Evolutionary conservation across 257 asterid species (phyloP).

Genomic region (Scutellaria minor): DNA sequence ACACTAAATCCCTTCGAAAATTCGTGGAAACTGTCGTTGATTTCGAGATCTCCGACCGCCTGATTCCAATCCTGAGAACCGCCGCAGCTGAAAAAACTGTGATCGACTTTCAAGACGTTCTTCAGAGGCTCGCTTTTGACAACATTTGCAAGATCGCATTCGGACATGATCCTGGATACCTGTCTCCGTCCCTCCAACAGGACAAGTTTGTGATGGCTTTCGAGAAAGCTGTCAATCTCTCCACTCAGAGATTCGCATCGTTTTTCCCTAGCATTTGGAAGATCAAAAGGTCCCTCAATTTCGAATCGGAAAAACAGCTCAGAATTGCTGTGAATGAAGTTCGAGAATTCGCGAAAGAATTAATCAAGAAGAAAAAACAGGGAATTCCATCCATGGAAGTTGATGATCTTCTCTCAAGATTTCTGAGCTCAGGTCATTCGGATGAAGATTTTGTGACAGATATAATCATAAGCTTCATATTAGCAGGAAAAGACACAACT

Average conservation of each 20-base stretch:
- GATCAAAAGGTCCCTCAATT: slow-evolving; percentile 33
- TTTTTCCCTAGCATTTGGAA: slow-evolving; percentile 44
- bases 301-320: slow-evolving; percentile 49
- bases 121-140: slow-evolving; percentile 52
- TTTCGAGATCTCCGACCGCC: slow-evolving; percentile 40
- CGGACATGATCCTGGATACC: slow-evolving; percentile 48
- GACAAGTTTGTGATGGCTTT: slow-evolving; percentile 47
- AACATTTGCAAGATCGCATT: slow-evolving; percentile 49
- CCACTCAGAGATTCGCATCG: slow-evolving; percentile 26
- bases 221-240: slow-evolving; percentile 39
- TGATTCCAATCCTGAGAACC: slow-evolving; percentile 38
- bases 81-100: slow-evolving; percentile 33
- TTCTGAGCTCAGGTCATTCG: slow-evolving; percentile 46
- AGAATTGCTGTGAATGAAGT: slow-evolving; percentile 31
- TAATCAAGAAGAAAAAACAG: slow-evolving; percentile 38
- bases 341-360: slow-evolving; percentile 39
- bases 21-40: slow-evolving; percentile 47
- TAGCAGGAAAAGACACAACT: slow-evolving; percentile 57
- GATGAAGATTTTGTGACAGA: slow-evolving; percentile 49
- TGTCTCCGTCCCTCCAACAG: slow-evolving; percentile 43
- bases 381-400: slow-evolving; percentile 26
- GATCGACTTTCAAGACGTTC: slow-evolving; percentile 41
- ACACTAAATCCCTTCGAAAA: slow-evolving; percentile 46
- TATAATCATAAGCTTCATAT: slow-evolving; percentile 48
- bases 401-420: slow-evolving; percentile 49